A percentile compares a stretch with the other conserved stretches of the same genome.
Conservation (phyloP, 2,329 filamentous ascomycete genomes). For the Colletotrichum sp. region DNA sequence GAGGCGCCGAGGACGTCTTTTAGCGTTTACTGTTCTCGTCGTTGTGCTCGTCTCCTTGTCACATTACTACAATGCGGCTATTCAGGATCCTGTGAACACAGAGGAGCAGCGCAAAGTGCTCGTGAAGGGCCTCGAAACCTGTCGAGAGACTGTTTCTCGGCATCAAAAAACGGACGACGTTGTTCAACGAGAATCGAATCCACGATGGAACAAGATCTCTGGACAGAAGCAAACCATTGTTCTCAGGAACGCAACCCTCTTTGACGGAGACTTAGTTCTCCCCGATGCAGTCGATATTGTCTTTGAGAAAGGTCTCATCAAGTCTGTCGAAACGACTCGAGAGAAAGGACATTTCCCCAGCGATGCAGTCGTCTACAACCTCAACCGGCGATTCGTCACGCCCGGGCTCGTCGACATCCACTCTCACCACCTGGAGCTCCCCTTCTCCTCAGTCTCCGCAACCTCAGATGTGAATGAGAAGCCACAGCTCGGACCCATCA, state of each 20-base stretch:
- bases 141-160: neutral
- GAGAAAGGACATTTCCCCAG: neutral
- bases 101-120: neutral
- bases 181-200: neutral
- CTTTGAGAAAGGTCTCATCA: slow-evolving; percentile 39
- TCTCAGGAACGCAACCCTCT: slow-evolving; percentile 44
- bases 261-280: slow-evolving; percentile 43
- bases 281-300: slow-evolving; percentile 37
- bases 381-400: slow-evolving; percentile 44
- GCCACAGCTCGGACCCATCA: slow-evolving; percentile 34
- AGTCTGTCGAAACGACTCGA: neutral
- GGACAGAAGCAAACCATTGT: slow-evolving; percentile 26
- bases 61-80: neutral
- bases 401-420: slow-evolving; percentile 51
- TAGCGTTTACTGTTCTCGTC: neutral
- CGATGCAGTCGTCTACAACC: slow-evolving; percentile 27
- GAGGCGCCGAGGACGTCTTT: neutral
- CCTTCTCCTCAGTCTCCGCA: slow-evolving; percentile 36
- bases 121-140: neutral
- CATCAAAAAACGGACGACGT: neutral
- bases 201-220: neutral
- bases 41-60: neutral
- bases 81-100: rapidly evolving
- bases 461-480: slow-evolving; percentile 42
- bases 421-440: slow-evolving; percentile 41